Conservation (phyloP, 148 eudicot genomes). For the Polygonum maritimum region DNA sequence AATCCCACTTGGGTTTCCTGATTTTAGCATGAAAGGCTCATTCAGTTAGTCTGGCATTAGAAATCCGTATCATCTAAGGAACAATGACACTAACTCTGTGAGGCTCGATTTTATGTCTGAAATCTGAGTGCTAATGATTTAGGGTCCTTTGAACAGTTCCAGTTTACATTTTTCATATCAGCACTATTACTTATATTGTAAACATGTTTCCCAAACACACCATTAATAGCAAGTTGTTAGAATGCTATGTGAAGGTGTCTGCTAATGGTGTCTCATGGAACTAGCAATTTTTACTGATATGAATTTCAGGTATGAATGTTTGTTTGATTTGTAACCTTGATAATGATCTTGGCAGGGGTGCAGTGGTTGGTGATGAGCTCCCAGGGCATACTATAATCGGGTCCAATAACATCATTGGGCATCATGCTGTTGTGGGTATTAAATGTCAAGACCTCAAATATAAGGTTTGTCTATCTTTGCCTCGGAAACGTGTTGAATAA, state of each 20-base stretch:
- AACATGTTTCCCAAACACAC: too few species aligned
- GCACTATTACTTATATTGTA: too few species aligned
- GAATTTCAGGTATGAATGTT: background rate
- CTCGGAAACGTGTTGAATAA: background rate
- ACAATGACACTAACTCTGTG: background rate
- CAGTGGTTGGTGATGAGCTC: constrained; percentile 85
- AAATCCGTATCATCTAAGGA: background rate
- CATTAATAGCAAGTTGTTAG: too few species aligned
- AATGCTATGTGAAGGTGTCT: too few species aligned
- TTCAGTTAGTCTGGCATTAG: background rate
- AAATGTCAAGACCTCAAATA: constrained; percentile 97
- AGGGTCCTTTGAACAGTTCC: background rate
- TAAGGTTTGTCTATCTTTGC: constrained; percentile 16
- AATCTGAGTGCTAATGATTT: background rate
- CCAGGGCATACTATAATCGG: constrained; percentile 81
- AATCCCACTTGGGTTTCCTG: too few species aligned
- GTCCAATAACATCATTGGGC: constrained; percentile 72
- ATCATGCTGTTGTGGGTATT: constrained; percentile 89
- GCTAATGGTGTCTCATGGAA: too few species aligned
- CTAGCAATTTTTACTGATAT: too few species aligned
- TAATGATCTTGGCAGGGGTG: constrained; percentile 46
- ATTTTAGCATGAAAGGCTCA: background rate
- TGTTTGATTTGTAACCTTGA: constrained; percentile 1
- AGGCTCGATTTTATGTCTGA: background rate
- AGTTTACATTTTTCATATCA: too few species aligned